Evolutionary conservation across 2,329 filamentous ascomycete species (phyloP).

Genomic region (Claviceps sorghi): DNA sequence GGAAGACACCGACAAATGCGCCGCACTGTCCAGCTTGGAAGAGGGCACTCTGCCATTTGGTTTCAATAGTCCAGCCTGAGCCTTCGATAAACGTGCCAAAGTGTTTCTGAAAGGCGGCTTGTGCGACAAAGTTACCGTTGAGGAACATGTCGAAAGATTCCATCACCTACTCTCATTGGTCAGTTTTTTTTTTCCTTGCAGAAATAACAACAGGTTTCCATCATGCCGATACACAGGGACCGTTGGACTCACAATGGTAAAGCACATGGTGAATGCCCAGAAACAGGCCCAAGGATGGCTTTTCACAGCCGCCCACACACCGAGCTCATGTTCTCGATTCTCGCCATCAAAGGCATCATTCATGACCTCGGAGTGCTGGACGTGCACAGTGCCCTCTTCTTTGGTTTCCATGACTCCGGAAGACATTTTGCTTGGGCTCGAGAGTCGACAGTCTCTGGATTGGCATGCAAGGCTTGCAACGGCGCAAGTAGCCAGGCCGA

Average conservation of each 20-base stretch:
- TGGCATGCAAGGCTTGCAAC: background rate
- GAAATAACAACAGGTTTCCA: background rate
- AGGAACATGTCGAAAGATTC: conserved; percentile 35
- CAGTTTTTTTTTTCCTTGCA: background rate
- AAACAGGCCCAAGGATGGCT: conserved; percentile 29
- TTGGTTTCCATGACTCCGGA: conserved; percentile 1
- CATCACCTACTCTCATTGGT: conserved; percentile 26
- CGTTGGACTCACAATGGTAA: conserved; percentile 28
- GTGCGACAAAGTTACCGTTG: conserved; percentile 31
- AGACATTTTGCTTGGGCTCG: background rate
- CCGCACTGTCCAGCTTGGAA: conserved; percentile 20
- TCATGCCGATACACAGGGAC: background rate
- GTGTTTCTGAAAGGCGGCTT: conserved; percentile 20
- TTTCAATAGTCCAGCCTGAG: conserved; percentile 19
- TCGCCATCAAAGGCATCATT: conserved; percentile 26
- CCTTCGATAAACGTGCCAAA: conserved; percentile 20
- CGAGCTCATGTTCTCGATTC: conserved; percentile 27
- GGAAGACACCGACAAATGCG: conserved; percentile 21
- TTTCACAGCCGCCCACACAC: conserved; percentile 22
- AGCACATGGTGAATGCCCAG: conserved; percentile 35
- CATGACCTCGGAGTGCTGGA: conserved; percentile 23
- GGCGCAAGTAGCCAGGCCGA: background rate
- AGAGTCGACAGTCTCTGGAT: background rate
- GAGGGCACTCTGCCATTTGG: conserved; percentile 26
- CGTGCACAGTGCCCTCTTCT: conserved; percentile 9